phyloP scores from a whole-genome alignment of 176 grass and related monocot species.

The Otatea glauca region DNA sequence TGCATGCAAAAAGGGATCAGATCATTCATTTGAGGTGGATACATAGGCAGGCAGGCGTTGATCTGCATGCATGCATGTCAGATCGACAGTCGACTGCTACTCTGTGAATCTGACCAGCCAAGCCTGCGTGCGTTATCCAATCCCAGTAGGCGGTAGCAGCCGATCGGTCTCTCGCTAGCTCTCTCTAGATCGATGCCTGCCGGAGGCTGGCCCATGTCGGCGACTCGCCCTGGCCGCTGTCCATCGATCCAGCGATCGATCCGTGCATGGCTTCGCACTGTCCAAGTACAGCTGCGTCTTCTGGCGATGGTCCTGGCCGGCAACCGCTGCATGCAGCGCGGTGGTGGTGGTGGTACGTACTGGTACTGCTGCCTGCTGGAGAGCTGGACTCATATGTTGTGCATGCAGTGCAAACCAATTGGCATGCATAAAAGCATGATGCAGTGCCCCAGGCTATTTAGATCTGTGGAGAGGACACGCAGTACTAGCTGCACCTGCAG shows the following conservation, averaged over 20 bases:
- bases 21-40: conserved; percentile 30
- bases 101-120: not conserved
- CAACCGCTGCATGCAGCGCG: conserved; percentile 47
- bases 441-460: conserved; percentile 33
- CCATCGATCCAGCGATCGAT: not conserved
- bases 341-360: conserved; percentile 26
- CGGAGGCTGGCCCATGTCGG: not conserved
- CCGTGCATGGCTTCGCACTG: not conserved
- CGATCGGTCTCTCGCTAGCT: not conserved
- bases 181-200: conserved; percentile 12
- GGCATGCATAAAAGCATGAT: conserved; percentile 12
- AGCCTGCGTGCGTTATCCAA: not conserved
- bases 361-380: not conserved
- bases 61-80: conserved; percentile 27
- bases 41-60: conserved; percentile 10
- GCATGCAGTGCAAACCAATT: conserved; percentile 15
- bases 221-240: not conserved
- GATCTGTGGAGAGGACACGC: conserved; percentile 38
- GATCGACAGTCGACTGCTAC: not conserved
- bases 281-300: conserved; percentile 17
- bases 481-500: conserved; percentile 13
- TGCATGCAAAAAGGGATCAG: conserved; percentile 31
- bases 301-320: conserved; percentile 42
- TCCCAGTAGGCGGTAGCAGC: not conserved
- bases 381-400: conserved; percentile 39